Conservation (phyloP, 2,329 filamentous ascomycete species). For the Penicillium sp. region DNA sequence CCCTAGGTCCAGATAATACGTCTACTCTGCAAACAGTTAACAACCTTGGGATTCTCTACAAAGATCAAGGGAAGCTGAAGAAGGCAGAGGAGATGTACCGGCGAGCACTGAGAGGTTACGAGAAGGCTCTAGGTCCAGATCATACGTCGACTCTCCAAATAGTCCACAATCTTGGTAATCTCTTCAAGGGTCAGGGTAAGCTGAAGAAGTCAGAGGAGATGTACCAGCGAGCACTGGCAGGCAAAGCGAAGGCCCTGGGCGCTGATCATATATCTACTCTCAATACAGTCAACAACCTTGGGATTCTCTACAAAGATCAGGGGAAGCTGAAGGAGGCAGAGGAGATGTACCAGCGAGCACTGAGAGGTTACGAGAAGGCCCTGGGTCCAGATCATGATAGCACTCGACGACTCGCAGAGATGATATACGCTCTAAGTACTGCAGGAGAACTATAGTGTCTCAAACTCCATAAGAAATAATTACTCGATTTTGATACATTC, state of each 20-base stretch:
- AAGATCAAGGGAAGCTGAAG: background rate
- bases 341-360: constrained; percentile 28
- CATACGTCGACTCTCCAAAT: background rate
- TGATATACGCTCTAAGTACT: too few species aligned
- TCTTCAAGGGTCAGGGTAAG: background rate
- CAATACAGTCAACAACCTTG: background rate
- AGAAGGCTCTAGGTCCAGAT: constrained; percentile 21
- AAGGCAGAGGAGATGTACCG: constrained; percentile 25
- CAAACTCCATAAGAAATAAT: too few species aligned
- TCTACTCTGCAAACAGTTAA: background rate
- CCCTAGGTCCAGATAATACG: background rate
- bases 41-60: background rate
- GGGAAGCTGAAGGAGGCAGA: too few species aligned
- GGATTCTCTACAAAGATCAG: constrained; percentile 5
- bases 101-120: constrained; percentile 14
- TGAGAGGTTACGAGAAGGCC: constrained; percentile 15
- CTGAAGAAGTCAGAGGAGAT: background rate
- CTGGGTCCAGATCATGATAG: too few species aligned
- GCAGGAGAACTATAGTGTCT: too few species aligned
- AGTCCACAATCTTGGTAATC: background rate
- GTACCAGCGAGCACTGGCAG: background rate
- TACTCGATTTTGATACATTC: too few species aligned
- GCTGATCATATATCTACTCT: background rate
- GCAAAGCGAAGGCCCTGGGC: background rate
- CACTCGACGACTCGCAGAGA: too few species aligned